phyloP scores from a whole-genome alignment of 306 rosid genomes.

The Begonia peltatifolia region DNA sequence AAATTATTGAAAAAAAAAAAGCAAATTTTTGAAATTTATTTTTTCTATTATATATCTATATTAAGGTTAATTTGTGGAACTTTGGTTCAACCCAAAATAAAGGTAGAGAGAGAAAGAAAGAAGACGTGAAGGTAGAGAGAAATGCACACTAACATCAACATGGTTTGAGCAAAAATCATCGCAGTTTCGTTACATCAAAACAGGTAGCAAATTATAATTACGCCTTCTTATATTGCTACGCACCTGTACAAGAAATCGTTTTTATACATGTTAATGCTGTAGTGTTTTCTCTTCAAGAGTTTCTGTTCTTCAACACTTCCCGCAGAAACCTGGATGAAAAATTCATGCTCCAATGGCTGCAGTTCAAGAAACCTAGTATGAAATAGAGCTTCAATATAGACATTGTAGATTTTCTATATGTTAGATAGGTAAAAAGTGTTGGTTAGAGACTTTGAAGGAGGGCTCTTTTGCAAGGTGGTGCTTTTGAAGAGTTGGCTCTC shows the following conservation, averaged over 20 bases:
- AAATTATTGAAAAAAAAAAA: neutral
- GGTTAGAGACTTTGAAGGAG: conserved; percentile 69
- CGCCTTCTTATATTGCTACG: conserved; percentile 64
- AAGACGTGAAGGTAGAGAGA: conserved; percentile 18
- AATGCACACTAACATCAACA: conserved; percentile 81
- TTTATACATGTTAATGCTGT: conserved; percentile 43
- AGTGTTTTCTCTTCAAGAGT: conserved; percentile 5
- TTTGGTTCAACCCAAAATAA: neutral
- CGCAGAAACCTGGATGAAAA: conserved; percentile 45
- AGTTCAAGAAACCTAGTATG: conserved; percentile 23
- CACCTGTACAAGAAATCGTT: conserved; percentile 39
- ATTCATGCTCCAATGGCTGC: conserved; percentile 62
- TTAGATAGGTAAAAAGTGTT: conserved; percentile 21
- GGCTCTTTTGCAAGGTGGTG: conserved; percentile 94
- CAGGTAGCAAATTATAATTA: conserved; percentile 2
- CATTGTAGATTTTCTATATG: conserved; percentile 12
- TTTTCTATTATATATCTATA: neutral
- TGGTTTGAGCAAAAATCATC: conserved; percentile 63
- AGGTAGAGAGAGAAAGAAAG: conserved; percentile 8
- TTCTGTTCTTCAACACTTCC: conserved; percentile 18
- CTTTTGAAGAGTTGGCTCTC: conserved; percentile 43
- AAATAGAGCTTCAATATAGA: conserved; percentile 19
- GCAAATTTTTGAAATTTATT: neutral
- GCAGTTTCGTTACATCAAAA: conserved; percentile 62
- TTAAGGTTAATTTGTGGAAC: neutral